A percentile compares a stretch with the other conserved stretches of the same genome.
phyloP scores from a whole-genome alignment of 257 asterid species.

The Penstemon newberryi region DNA sequence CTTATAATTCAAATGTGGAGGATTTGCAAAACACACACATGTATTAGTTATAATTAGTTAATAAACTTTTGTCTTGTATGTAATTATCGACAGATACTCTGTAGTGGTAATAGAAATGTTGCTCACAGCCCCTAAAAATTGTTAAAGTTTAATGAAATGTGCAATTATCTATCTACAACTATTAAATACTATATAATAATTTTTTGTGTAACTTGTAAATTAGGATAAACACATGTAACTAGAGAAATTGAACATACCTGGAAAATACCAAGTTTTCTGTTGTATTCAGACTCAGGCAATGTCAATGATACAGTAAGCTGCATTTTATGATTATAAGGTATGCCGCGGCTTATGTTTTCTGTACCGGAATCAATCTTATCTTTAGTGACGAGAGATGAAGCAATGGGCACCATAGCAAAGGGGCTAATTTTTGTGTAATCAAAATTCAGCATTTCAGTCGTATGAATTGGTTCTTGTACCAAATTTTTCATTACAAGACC shows the following conservation, averaged over 20 bases:
- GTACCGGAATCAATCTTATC: neutral
- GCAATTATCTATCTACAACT: too few species aligned
- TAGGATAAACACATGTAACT: too few species aligned
- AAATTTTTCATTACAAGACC: constrained; percentile 38
- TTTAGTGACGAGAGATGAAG: constrained; percentile 24
- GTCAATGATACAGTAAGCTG: constrained; percentile 49
- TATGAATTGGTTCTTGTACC: constrained; percentile 51
- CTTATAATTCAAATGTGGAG: too few species aligned
- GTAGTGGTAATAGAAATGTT: too few species aligned
- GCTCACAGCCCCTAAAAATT: too few species aligned
- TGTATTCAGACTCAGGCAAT: constrained; percentile 67
- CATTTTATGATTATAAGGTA: constrained; percentile 47
- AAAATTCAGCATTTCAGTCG: constrained; percentile 44
- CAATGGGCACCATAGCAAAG: constrained; percentile 46
- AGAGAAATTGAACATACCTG: constrained; percentile 43
- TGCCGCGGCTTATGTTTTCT: constrained; percentile 23
- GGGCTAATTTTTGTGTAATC: constrained; percentile 65
- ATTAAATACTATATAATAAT: too few species aligned
- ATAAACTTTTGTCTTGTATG: too few species aligned
- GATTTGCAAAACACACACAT: too few species aligned
- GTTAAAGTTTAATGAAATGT: too few species aligned
- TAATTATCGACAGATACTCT: too few species aligned
- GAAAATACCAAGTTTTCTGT: constrained; percentile 59
- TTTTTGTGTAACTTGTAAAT: too few species aligned
- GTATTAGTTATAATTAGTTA: too few species aligned